phyloP scores from a whole-genome alignment of 1,284 basidiomycete species.

The Gymnopus androsaceus region DNA sequence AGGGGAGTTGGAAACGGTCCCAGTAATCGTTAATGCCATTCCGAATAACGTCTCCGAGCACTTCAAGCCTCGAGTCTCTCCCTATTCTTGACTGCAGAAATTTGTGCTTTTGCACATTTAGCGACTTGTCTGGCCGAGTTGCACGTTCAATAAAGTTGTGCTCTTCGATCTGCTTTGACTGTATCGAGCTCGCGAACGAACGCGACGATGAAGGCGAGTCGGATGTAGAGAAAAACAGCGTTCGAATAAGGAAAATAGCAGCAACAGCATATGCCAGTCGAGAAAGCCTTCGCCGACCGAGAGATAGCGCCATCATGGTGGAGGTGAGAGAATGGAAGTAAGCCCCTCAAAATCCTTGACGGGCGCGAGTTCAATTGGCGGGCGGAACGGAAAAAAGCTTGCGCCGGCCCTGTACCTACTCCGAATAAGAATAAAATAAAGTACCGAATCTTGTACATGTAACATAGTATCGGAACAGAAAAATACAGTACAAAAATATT shows the following conservation, averaged over 20 bases:
- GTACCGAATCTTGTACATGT: too few relatives aligned
- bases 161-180: constrained; percentile 62
- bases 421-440: too few relatives aligned
- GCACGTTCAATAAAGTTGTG: constrained; percentile 87
- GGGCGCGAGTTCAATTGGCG: too few relatives aligned
- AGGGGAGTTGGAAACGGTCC: constrained; percentile 88
- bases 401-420: too few relatives aligned
- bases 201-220: constrained; percentile 24
- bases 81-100: constrained; percentile 88
- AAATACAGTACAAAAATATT: constrained; percentile 1
- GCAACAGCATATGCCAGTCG: constrained; percentile 30
- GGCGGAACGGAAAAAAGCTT: not conserved
- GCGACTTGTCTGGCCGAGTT: constrained; percentile 76
- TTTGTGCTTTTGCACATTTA: constrained; percentile 85
- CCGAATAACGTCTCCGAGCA: constrained; percentile 74
- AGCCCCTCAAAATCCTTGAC: not conserved
- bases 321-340: not conserved
- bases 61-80: constrained; percentile 78
- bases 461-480: not conserved
- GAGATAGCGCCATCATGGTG: constrained; percentile 29
- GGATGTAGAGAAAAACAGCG: constrained; percentile 11
- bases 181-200: constrained; percentile 27
- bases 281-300: constrained; percentile 43
- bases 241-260: constrained; percentile 9
- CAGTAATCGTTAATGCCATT: constrained; percentile 87